phyloP scores from a whole-genome alignment of 768 basidiomycete species.

The Hygrophorus pudorinus region DNA sequence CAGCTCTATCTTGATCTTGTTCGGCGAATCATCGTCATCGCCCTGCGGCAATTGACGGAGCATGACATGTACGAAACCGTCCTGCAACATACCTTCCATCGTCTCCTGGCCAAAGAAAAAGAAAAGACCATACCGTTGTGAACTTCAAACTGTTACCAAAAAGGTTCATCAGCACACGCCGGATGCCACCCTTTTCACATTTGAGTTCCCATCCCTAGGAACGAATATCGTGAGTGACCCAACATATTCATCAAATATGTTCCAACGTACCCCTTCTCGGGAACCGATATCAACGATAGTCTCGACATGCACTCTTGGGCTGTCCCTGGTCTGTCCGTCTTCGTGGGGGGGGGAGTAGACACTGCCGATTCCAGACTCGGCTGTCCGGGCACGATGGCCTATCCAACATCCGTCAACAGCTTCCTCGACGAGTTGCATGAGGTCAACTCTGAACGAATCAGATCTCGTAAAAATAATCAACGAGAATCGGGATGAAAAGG shows the following conservation, averaged over 20 bases:
- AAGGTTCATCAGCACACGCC: conserved; percentile 88
- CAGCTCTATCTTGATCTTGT: conserved; percentile 70
- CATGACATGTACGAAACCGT: conserved; percentile 81
- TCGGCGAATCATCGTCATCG: conserved; percentile 40
- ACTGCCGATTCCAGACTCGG: conserved; percentile 77
- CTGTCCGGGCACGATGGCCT: conserved; percentile 75
- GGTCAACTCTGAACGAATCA: conserved; percentile 40
- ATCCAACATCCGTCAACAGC: conserved; percentile 94
- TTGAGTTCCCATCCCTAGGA: conserved; percentile 74
- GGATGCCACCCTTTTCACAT: conserved; percentile 88
- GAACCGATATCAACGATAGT: conserved; percentile 81
- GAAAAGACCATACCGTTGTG: conserved; percentile 43
- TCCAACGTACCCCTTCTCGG: conserved; percentile 46
- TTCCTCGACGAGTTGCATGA: conserved; percentile 78
- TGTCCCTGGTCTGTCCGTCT: conserved; percentile 27
- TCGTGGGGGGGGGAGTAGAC: conserved; percentile 81
- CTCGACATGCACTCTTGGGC: conserved; percentile 53
- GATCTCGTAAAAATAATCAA: background rate
- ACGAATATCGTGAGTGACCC: background rate
- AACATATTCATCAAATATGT: background rate
- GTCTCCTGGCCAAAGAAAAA: background rate
- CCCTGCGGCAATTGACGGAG: conserved; percentile 61
- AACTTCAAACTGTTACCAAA: conserved; percentile 94
- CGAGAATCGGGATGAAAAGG: background rate
- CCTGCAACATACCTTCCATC: conserved; percentile 30